Conservation (phyloP, 2,329 filamentous ascomycete species). For the Pezicula radicicola region DNA sequence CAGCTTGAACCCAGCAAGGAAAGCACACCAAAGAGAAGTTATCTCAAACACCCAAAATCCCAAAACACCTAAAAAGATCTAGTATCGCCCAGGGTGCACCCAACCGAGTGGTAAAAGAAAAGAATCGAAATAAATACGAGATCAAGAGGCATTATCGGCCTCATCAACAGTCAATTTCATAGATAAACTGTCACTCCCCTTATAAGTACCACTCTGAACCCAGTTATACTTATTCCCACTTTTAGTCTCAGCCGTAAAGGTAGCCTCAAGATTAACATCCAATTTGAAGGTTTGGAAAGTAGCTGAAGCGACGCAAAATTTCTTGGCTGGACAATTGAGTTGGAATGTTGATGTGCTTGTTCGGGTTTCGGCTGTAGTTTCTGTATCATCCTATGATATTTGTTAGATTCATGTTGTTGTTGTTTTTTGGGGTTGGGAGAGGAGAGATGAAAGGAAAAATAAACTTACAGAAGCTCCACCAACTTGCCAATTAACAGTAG, state of each 20-base stretch:
- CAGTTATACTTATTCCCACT: background rate
- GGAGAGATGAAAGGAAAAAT: background rate
- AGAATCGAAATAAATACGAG: too few relatives aligned
- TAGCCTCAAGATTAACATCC: background rate
- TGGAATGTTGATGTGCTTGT: background rate
- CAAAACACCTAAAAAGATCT: too few relatives aligned
- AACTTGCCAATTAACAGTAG: background rate
- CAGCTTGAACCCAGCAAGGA: too few relatives aligned
- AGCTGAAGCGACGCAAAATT: background rate
- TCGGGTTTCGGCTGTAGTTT: background rate
- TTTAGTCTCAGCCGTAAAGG: background rate
- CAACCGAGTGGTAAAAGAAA: too few relatives aligned
- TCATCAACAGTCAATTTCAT: constrained; percentile 1
- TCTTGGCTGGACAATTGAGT: background rate
- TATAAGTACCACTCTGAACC: background rate
- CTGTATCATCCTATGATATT: background rate
- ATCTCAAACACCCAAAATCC: too few relatives aligned
- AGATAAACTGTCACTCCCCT: background rate
- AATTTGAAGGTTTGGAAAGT: background rate
- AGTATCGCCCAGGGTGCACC: too few relatives aligned
- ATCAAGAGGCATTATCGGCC: background rate
- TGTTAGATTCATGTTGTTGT: background rate
- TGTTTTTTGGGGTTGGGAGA: background rate
- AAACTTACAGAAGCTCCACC: background rate
- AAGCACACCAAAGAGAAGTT: too few relatives aligned